Conservation (phyloP, 2,329 filamentous ascomycete genomes). For the Ophiostoma triangulosporum region DNA sequence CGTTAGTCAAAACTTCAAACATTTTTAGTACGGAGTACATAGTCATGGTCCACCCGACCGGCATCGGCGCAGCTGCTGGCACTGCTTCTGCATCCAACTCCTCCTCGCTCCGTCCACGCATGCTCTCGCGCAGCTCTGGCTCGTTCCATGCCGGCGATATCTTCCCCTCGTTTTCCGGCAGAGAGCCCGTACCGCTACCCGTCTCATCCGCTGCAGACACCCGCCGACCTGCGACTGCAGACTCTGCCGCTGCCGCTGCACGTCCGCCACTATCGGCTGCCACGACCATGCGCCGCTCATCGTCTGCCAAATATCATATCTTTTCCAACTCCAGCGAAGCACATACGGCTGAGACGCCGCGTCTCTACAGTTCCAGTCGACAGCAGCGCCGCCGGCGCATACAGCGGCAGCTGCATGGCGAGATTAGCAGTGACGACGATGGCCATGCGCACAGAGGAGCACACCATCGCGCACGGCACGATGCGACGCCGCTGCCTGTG, state of each 20-base stretch:
- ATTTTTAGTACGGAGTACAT: too few relatives aligned
- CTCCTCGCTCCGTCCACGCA: conserved; percentile 12
- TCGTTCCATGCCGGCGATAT: conserved; percentile 40
- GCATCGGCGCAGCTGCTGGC: conserved; percentile 11
- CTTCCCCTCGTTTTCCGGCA: conserved; percentile 25
- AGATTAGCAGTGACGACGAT: neutral
- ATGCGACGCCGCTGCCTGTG: conserved; percentile 58
- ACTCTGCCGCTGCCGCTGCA: neutral
- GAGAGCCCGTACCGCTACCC: neutral
- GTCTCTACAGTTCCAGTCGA: neutral
- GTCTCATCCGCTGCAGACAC: neutral
- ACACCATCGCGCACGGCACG: conserved; percentile 9
- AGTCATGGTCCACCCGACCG: conserved; percentile 14
- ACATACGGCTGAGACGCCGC: conserved; percentile 30
- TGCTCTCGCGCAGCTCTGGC: conserved; percentile 21
- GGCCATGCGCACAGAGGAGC: conserved; percentile 4
- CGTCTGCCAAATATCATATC: conserved; percentile 58
- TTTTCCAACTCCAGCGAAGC: conserved; percentile 65
- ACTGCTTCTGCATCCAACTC: neutral
- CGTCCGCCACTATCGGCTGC: neutral
- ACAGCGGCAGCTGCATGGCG: neutral
- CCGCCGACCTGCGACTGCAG: neutral
- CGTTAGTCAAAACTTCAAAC: neutral
- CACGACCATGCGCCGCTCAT: conserved; percentile 20
- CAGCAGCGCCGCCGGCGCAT: conserved; percentile 13